phyloP scores from a whole-genome alignment of 306 rosid genomes.

The Rubus parviflorus region DNA sequence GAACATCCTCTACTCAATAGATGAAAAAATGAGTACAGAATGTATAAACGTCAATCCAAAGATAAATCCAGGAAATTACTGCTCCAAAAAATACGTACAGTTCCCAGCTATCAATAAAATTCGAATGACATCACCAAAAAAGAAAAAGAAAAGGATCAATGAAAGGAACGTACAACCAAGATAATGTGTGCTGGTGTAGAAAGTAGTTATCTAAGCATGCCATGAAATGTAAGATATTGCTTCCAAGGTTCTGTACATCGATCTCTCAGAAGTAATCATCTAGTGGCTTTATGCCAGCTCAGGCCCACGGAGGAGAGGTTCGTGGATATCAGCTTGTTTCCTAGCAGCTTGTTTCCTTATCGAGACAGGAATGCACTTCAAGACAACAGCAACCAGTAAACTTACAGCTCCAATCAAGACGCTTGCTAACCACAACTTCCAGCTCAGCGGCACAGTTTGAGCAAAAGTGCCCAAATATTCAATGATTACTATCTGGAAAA shows the following conservation, averaged over 20 bases:
- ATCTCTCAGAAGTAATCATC: neutral
- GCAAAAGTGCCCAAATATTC: slow-evolving; percentile 74
- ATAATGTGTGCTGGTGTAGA: neutral
- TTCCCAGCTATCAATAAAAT: neutral
- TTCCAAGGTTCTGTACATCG: neutral
- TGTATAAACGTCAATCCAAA: neutral
- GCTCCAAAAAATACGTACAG: neutral
- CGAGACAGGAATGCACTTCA: slow-evolving; percentile 69
- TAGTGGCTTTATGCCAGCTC: slow-evolving; percentile 47
- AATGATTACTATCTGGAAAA: slow-evolving; percentile 65
- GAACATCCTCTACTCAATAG: neutral
- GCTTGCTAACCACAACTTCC: slow-evolving; percentile 53
- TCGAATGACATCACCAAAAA: neutral
- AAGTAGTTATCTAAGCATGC: neutral
- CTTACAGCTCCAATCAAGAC: slow-evolving; percentile 65
- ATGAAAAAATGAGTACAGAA: no score
- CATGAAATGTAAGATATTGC: neutral
- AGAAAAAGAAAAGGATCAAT: neutral
- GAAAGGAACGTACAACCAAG: slow-evolving; percentile 2
- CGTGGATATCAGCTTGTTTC: slow-evolving; percentile 47
- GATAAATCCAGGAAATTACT: neutral
- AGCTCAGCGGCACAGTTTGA: slow-evolving; percentile 58
- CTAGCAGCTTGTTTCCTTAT: neutral
- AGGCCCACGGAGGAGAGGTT: slow-evolving; percentile 74
- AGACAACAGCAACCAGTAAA: slow-evolving; percentile 48